A percentile compares a stretch with the other conserved stretches of the same genome.
phyloP scores from a whole-genome alignment of 2,329 filamentous ascomycete genomes.

The Thielaviopsis punctulata region DNA sequence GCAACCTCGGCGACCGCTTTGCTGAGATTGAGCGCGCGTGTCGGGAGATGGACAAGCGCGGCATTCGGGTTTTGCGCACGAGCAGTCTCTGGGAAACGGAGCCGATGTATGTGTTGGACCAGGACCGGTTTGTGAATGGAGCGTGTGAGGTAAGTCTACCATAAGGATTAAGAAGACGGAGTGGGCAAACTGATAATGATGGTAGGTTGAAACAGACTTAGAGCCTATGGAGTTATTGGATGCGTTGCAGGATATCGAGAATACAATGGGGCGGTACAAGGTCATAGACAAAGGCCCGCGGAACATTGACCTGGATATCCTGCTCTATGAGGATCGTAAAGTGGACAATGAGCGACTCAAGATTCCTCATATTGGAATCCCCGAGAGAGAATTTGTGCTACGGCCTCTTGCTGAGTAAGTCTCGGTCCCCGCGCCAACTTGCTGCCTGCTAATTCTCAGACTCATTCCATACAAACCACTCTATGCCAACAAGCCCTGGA shows the following conservation, averaged over 20 bases:
- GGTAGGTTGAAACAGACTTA: constrained; percentile 62
- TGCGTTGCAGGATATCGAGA: constrained; percentile 69
- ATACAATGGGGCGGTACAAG: constrained; percentile 61
- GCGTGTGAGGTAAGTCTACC: constrained; percentile 59
- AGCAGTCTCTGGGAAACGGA: constrained; percentile 88
- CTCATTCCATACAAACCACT: constrained; percentile 38
- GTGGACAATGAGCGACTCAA: constrained; percentile 57
- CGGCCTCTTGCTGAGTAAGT: constrained; percentile 64
- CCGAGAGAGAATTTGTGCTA: constrained; percentile 86
- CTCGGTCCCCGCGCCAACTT: background rate
- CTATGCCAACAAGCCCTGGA: constrained; percentile 38
- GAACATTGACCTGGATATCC: constrained; percentile 85
- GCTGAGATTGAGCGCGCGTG: constrained; percentile 74
- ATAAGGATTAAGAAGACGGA: background rate
- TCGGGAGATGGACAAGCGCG: constrained; percentile 52
- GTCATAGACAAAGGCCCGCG: constrained; percentile 82
- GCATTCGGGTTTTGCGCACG: constrained; percentile 59
- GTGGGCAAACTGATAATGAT: background rate
- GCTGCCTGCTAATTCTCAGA: constrained; percentile 19
- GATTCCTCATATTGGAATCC: constrained; percentile 69
- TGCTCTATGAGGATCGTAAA: constrained; percentile 56
- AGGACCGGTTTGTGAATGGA: constrained; percentile 78
- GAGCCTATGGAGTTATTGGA: constrained; percentile 62
- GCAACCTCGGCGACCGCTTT: constrained; percentile 78
- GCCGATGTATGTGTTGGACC: constrained; percentile 90